Evolutionary conservation across 306 rosid species (phyloP).

Genomic region (Cicer arietinum): DNA sequence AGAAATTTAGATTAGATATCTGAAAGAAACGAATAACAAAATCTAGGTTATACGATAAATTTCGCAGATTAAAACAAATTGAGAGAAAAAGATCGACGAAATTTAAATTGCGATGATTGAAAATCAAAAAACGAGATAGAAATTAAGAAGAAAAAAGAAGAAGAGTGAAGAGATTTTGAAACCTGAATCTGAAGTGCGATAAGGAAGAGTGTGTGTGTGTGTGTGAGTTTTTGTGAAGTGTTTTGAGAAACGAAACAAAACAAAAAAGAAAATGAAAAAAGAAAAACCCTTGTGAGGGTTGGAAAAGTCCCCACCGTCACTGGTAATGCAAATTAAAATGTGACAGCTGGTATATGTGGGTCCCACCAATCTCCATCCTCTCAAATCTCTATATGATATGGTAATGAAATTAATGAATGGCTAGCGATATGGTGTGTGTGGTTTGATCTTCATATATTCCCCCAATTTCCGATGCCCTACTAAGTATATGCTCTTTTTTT

Average conservation of each 20-base stretch:
- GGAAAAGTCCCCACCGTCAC: slow-evolving; percentile 20
- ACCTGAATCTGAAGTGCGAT: slow-evolving; percentile 25
- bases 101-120: neutral
- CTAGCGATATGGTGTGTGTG: neutral
- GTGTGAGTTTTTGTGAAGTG: too few relatives aligned
- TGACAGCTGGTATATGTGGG: slow-evolving; percentile 29
- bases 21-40: slow-evolving; percentile 40
- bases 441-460: neutral
- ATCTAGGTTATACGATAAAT: neutral
- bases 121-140: neutral
- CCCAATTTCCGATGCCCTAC: neutral
- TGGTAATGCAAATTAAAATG: neutral
- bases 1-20: slow-evolving; percentile 32
- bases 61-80: neutral
- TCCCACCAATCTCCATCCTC: slow-evolving; percentile 39
- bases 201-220: slow-evolving; percentile 11
- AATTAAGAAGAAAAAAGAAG: neutral
- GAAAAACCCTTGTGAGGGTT: slow-evolving; percentile 26
- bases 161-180: neutral
- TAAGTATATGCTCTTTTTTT: too few relatives aligned
- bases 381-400: neutral
- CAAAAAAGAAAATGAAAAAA: neutral
- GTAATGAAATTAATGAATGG: slow-evolving; percentile 34
- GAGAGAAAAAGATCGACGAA: neutral
- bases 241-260: neutral